Conservation (phyloP, 1,284 basidiomycete species). For the Hymenochaete sp. region DNA sequence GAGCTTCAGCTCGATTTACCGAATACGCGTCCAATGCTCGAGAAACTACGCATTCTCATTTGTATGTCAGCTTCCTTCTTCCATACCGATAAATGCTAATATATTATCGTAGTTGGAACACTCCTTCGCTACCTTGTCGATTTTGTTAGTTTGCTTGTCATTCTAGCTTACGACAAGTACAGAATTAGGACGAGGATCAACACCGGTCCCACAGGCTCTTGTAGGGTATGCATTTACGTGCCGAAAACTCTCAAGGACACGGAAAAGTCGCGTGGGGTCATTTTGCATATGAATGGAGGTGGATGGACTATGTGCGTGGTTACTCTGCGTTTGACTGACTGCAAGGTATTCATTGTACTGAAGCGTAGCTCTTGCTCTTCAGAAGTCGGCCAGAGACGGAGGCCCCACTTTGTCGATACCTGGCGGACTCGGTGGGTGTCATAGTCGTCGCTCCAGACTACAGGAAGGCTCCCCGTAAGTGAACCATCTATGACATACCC, state of each 20-base stretch:
- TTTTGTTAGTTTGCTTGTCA: conserved; percentile 8
- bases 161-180: conserved; percentile 10
- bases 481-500: neutral
- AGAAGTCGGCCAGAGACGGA: conserved; percentile 23
- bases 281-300: conserved; percentile 22
- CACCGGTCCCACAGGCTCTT: conserved; percentile 19
- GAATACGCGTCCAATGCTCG: conserved; percentile 4
- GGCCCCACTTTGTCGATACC: conserved; percentile 20
- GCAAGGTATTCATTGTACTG: no score
- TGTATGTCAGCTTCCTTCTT: neutral
- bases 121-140: conserved; percentile 16
- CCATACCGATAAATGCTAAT: neutral
- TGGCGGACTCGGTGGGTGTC: conserved; percentile 20
- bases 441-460: conserved; percentile 23
- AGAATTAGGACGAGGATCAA: conserved; percentile 17
- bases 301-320: conserved; percentile 23
- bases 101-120: conserved; percentile 5
- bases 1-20: conserved; percentile 6
- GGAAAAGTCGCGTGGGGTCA: conserved; percentile 17
- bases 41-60: neutral
- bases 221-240: conserved; percentile 19
- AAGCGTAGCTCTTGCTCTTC: neutral
- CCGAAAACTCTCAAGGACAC: conserved; percentile 10
- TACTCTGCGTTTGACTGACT: neutral
- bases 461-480: conserved; percentile 22